Conservation (phyloP, 2,329 filamentous ascomycete genomes). For the Penicillium psychrosexuale region DNA sequence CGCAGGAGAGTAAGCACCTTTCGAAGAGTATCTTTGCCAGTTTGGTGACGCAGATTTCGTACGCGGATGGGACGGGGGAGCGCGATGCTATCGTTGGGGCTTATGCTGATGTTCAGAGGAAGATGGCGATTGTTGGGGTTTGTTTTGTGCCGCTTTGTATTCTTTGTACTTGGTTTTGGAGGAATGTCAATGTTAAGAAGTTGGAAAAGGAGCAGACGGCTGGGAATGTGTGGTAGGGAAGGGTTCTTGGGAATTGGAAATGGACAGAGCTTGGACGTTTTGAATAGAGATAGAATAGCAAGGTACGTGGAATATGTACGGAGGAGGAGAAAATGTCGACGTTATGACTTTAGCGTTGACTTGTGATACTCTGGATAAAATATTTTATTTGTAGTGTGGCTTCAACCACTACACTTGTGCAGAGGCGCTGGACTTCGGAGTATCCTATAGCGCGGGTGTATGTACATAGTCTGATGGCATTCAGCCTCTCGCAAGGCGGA, state of each 20-base stretch:
- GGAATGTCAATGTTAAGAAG: constrained; percentile 11
- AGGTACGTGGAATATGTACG: too few relatives aligned
- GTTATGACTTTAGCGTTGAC: neutral
- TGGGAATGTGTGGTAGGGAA: constrained; percentile 2
- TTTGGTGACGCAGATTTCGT: constrained; percentile 25
- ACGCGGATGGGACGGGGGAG: constrained; percentile 41
- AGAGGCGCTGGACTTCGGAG: neutral
- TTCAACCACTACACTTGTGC: neutral
- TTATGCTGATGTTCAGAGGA: constrained; percentile 49
- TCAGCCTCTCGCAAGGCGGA: neutral
- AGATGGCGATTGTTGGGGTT: constrained; percentile 41
- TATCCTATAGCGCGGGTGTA: neutral
- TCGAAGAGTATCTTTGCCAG: constrained; percentile 1
- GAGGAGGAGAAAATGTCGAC: neutral
- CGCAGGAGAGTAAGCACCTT: constrained; percentile 7
- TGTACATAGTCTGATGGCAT: neutral
- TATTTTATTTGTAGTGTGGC: neutral
- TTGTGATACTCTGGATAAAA: neutral
- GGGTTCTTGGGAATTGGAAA: neutral
- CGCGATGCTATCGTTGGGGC: constrained; percentile 46
- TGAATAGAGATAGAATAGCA: neutral
- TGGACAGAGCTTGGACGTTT: neutral
- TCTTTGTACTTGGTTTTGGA: constrained; percentile 11
- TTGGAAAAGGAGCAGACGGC: constrained; percentile 6
- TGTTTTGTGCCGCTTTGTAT: constrained; percentile 9